Conservation (phyloP, 2,329 filamentous ascomycete species). For the Colletotrichum higginsianum region DNA sequence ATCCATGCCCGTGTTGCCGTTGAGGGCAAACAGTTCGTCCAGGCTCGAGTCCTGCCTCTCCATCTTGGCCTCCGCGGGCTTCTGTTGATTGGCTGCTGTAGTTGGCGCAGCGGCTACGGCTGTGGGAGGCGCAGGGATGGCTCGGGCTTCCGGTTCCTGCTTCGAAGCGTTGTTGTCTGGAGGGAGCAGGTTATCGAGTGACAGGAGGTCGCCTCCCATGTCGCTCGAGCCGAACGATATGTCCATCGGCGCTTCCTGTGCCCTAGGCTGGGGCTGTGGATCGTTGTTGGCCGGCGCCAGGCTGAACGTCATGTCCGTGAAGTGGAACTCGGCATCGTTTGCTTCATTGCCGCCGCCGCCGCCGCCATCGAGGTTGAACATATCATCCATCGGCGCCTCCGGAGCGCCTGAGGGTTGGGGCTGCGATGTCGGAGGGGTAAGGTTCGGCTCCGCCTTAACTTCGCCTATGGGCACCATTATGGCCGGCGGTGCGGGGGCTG, state of each 20-base stretch:
- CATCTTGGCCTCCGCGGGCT: slow-evolving; percentile 42
- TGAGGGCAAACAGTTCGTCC: slow-evolving; percentile 65
- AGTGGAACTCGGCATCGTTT: slow-evolving; percentile 60
- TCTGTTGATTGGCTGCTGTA: slow-evolving; percentile 39
- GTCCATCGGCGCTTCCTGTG: slow-evolving; percentile 61
- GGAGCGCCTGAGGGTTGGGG: slow-evolving; percentile 44
- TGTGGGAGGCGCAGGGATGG: slow-evolving; percentile 38
- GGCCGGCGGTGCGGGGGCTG: slow-evolving; percentile 41
- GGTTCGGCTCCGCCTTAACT: slow-evolving; percentile 48
- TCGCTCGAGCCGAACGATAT: slow-evolving; percentile 59
- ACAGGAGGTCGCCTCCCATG: slow-evolving; percentile 49
- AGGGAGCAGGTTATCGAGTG: slow-evolving; percentile 51
- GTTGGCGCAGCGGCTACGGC: slow-evolving; percentile 39
- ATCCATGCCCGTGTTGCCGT: slow-evolving; percentile 53
- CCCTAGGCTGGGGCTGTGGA: slow-evolving; percentile 46
- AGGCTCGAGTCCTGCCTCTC: slow-evolving; percentile 53
- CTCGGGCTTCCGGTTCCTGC: not conserved
- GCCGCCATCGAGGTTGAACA: slow-evolving; percentile 33
- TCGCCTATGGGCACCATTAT: slow-evolving; percentile 49
- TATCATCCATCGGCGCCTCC: slow-evolving; percentile 43
- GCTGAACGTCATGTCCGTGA: slow-evolving; percentile 71
- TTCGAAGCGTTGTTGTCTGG: slow-evolving; percentile 39
- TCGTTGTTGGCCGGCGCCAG: slow-evolving; percentile 60
- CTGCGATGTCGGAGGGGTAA: slow-evolving; percentile 33
- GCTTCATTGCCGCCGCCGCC: slow-evolving; percentile 38